phyloP scores from a whole-genome alignment of 805 yeast genomes.

The Cyberlindnera japonica region DNA sequence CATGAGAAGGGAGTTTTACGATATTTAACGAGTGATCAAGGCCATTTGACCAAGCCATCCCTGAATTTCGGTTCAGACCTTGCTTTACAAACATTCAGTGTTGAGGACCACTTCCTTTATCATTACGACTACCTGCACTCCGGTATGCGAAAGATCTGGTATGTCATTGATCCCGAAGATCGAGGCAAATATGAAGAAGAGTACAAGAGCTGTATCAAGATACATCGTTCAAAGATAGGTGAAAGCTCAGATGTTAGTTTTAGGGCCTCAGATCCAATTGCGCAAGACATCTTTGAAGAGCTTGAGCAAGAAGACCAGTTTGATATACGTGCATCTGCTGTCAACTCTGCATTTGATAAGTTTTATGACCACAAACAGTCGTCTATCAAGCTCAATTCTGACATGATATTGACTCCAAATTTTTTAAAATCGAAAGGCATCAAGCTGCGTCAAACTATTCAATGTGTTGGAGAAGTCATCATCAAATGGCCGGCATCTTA shows the following conservation, averaged over 20 bases:
- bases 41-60: slow-evolving; percentile 39
- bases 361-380: slow-evolving; percentile 18
- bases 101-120: slow-evolving; percentile 60
- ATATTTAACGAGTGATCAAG: slow-evolving; percentile 41
- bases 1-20: slow-evolving; percentile 46
- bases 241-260: not conserved
- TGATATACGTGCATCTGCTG: slow-evolving; percentile 15
- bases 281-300: slow-evolving; percentile 20
- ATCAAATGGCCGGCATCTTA: slow-evolving; percentile 56
- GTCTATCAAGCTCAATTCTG: slow-evolving; percentile 34
- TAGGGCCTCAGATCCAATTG: slow-evolving; percentile 13
- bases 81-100: slow-evolving; percentile 52
- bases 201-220: slow-evolving; percentile 42
- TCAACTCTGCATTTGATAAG: slow-evolving; percentile 18
- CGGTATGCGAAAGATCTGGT: slow-evolving; percentile 59
- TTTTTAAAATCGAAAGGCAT: slow-evolving; percentile 47
- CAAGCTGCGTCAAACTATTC: slow-evolving; percentile 43
- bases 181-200: slow-evolving; percentile 50
- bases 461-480: slow-evolving; percentile 58
- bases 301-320: slow-evolving; percentile 15
- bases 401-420: slow-evolving; percentile 47
- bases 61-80: slow-evolving; percentile 50
- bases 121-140: slow-evolving; percentile 48
- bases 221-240: slow-evolving; percentile 10
- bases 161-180: slow-evolving; percentile 55